A percentile compares a stretch with the other conserved stretches of the same genome.
phyloP scores from a whole-genome alignment of 331 rosid species.

The Ulmus americana region DNA sequence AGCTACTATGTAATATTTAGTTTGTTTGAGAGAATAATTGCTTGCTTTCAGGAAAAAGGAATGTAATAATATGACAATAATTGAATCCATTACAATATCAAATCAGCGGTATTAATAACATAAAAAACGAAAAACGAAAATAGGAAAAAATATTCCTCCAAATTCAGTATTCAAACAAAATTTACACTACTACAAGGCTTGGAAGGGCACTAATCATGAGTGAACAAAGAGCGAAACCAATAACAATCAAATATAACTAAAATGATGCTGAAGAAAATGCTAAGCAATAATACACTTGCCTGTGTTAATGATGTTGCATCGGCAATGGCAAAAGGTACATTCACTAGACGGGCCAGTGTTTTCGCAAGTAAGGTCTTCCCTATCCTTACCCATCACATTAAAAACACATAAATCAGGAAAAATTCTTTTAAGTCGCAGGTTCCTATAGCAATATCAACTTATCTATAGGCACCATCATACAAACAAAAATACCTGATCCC shows the following conservation, averaged over 20 bases:
- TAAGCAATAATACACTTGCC: constrained; percentile 35
- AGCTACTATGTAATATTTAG: too few species aligned
- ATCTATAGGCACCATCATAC: background rate
- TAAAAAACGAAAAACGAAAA: background rate
- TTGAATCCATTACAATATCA: background rate
- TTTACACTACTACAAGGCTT: background rate
- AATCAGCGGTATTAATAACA: background rate
- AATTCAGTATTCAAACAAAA: background rate
- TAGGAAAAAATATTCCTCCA: background rate
- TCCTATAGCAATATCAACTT: background rate
- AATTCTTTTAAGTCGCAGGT: background rate
- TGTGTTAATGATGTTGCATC: constrained; percentile 68
- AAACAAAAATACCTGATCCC: constrained; percentile 47
- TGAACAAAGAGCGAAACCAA: background rate
- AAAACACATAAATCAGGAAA: constrained; percentile 9
- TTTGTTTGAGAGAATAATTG: background rate
- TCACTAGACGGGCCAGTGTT: constrained; percentile 66
- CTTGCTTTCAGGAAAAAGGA: background rate
- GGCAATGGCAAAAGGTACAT: constrained; percentile 66
- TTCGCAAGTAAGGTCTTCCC: constrained; percentile 78
- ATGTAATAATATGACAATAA: background rate
- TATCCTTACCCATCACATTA: constrained; percentile 28
- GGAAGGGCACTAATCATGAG: background rate
- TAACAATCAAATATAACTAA: background rate
- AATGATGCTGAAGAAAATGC: background rate